Base-by-base conservation (phyloP, 1,284 basidiomycete genomes). In the Neolentinus lepideus region DNA sequence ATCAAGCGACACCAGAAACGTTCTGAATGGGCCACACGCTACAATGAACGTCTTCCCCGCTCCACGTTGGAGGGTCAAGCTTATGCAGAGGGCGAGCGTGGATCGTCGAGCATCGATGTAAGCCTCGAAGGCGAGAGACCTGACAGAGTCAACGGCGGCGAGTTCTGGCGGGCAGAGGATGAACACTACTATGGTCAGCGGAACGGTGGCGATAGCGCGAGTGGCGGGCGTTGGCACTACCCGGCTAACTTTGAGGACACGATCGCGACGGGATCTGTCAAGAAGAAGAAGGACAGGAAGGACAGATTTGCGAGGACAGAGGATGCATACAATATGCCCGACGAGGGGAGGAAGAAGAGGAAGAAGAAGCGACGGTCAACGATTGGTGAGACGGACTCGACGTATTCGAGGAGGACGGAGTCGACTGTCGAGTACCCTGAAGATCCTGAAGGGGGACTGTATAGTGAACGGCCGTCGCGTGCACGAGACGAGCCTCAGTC, bases 11-110 rank as follows among this genome's bases (percentile, higher is more conserved):
- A 87, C 59, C 79, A 86, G 63, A 81, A 79, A 57, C 88, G 88
- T 66, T 90, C 85, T 51, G 88, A 92, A 64, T 97, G 94, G 94
- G 88, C 92, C 3, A 75, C 73, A 56, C 85, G 90, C 54, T 96
- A 92, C 75, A 85, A 90, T 56, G 93, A 95, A 64, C 85, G 92
- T 54, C 78, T 88, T n/a, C 78, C 83, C 0, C 72, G 80, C 53
- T 90, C 89, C 1, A 79, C 88, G 0, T 79, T 86, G 36, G 85
- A 91, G 51, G 82, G 81, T 10, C 84, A 85, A 60, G 73, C 85
- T 0, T 78, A 85, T 63, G 93, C 85, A 65, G 92, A 91, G 56
- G 93, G 92, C 4, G 90, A 95, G 68, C 79, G 69, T 43, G 61
- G 64, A 24, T 72, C 71, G 29, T 79, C 80, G 10, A 78, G 72